Evolutionary conservation across 768 basidiomycete species (phyloP).

Genomic region (Russula earlei): DNA sequence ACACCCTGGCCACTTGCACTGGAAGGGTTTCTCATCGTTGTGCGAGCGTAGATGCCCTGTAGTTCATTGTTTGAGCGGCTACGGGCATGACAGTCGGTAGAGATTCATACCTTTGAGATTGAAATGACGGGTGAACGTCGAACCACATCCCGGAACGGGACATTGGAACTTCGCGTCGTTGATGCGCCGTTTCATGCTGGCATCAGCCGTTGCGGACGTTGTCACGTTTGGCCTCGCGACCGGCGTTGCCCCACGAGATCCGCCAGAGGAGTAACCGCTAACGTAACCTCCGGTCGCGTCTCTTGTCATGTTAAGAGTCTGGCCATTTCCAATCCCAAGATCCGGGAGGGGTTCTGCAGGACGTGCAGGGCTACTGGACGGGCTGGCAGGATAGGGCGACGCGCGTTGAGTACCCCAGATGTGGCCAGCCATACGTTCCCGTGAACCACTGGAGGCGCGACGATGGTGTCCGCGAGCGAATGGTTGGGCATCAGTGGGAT

Average conservation of each 20-base stretch:
- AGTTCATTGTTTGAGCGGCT: background rate
- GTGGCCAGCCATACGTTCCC: constrained; percentile 23
- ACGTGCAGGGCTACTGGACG: constrained; percentile 10
- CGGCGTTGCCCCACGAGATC: constrained; percentile 16
- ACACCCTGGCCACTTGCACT: constrained; percentile 92
- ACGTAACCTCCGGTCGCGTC: background rate
- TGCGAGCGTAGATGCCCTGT: constrained; percentile 89
- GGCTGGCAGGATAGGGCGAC: constrained; percentile 19
- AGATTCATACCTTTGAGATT: constrained; percentile 69
- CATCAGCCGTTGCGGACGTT: constrained; percentile 80
- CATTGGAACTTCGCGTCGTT: constrained; percentile 84
- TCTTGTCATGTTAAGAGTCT: background rate
- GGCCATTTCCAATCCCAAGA: background rate
- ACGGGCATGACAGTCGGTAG: background rate
- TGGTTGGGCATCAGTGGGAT: constrained; percentile 31
- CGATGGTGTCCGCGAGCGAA: constrained; percentile 35
- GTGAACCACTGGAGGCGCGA: constrained; percentile 34
- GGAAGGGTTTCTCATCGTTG: constrained; percentile 90
- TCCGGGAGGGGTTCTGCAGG: constrained; percentile 39
- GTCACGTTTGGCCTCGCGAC: constrained; percentile 78
- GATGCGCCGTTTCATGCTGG: constrained; percentile 76
- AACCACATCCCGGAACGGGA: constrained; percentile 91
- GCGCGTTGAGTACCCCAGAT: constrained; percentile 11
- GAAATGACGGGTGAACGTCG: constrained; percentile 94
- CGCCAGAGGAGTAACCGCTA: constrained; percentile 5